Evolutionary conservation across 179 eudicot species (phyloP).

Genomic region (Silene noctiflora): DNA sequence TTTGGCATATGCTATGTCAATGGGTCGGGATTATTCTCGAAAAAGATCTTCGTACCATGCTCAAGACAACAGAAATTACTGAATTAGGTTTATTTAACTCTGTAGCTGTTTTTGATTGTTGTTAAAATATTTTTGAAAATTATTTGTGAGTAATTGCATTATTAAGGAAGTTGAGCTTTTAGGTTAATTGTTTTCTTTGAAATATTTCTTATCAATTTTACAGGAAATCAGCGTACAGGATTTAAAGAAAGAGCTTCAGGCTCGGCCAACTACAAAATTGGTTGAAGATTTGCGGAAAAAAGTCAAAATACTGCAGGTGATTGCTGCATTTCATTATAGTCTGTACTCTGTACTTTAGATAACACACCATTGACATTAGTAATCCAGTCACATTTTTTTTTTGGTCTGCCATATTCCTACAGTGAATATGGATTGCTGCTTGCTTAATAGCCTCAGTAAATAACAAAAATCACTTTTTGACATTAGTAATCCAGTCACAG

Average conservation of each 20-base stretch:
- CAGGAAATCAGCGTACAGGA: constrained; percentile 80
- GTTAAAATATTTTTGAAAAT: background rate
- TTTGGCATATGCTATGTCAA: background rate
- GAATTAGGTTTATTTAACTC: background rate
- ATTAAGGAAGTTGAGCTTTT: background rate
- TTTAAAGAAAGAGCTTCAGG: constrained; percentile 78
- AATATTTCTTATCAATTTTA: constrained; percentile 18
- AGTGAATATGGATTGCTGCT: background rate
- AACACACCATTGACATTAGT: background rate
- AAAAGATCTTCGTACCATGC: background rate
- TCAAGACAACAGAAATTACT: background rate
- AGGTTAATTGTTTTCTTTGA: background rate
- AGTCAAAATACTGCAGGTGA: constrained; percentile 95
- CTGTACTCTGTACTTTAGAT: constrained; percentile 7
- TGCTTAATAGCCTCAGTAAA: background rate
- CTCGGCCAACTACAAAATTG: constrained; percentile 84
- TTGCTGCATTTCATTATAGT: constrained; percentile 4
- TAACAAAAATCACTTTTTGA: background rate
- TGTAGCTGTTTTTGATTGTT: background rate
- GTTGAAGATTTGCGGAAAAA: constrained; percentile 95
- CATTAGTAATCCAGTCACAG: background rate
- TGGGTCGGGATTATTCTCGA: background rate
- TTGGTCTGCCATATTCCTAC: constrained; percentile 2
- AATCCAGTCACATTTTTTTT: background rate
- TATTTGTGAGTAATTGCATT: background rate